Evolutionary conservation across 768 basidiomycete species (phyloP), one percentile per base, ranked within the genome.

Genomic region (Daedaleopsis sinensis): DNA sequence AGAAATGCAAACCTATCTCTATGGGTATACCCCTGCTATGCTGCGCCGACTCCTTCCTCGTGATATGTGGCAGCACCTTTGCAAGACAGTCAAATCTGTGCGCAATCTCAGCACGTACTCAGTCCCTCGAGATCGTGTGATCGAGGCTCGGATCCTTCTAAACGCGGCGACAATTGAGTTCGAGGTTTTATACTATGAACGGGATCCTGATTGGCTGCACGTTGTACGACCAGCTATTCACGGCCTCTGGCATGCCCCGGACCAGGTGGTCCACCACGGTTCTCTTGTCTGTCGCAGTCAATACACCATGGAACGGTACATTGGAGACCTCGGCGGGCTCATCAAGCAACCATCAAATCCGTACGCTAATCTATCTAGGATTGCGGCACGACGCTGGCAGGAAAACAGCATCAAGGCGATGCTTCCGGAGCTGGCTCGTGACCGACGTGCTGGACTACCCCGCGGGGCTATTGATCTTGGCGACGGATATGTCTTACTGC

Each of bases 121-220:
- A 2, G 19, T 23, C 13, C 18, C 63, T 1, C 0, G 23, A 58
- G 5, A 36, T 36, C 2, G 23, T n/a, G n/a, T n/a, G n/a, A n/a
- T 1, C 0, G 2, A 42, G 3, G 61, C 57, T 2, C 71, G 77
- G 18, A 11, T n/a, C 0, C 48, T 61, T 0, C 58, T 80, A 11
- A 13, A 62, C 0, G 49, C 67, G 9, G 80, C 74, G 57, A 56
- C 63, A 2, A 23, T 60, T 5, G 77, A 80, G 13, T 81, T 70
- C 64, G 76, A 80, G 59, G 16, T 48, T 0, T 51, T 78, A 0
- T 80, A 80, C 62, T 71, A 68, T 46, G 74, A 75, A 46, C 70
- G 68, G 0, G 48, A 59, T 23, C 15, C 52, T 42, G 65, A 18
- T 13, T 67, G 49, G 3, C 49, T 81, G 27, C 79, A 80, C 54